These are phyloP conservation scores for Cladosporium phlei DNA, from an alignment of 2,329 filamentous ascomycete species.

Conservation along the genomic window DNA sequence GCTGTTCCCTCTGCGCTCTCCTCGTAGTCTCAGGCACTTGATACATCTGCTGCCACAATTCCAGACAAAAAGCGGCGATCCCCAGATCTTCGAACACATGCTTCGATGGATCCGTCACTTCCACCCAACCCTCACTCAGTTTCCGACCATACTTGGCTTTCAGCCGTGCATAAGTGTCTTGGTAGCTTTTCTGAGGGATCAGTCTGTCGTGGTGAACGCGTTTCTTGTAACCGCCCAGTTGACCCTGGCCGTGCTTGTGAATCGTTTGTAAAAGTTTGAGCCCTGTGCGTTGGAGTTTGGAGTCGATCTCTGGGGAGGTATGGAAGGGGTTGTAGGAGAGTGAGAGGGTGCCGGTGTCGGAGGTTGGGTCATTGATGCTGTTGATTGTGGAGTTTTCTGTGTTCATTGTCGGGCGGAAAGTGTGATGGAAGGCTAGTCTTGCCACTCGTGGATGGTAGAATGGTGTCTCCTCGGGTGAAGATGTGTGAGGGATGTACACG, in stretches of 20 bases:
- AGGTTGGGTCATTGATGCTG: conserved; percentile 18
- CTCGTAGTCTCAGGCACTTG: conserved; percentile 5
- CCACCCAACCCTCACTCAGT: conserved; percentile 73
- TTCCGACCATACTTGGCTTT: conserved; percentile 72
- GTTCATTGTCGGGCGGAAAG: conserved; percentile 42
- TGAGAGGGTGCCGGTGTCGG: conserved; percentile 40
- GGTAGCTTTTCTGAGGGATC: conserved; percentile 69
- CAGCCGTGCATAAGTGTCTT: conserved; percentile 74
- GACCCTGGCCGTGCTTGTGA: conserved; percentile 68
- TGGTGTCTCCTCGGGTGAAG: conserved; percentile 60
- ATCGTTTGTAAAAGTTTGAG: conserved; percentile 63
- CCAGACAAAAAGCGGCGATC: conserved; percentile 87
- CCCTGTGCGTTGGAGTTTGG: conserved; percentile 58
- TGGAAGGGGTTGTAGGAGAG: conserved; percentile 49
- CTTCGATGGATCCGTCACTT: conserved; percentile 80
- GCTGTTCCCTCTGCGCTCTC: neutral
- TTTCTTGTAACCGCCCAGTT: conserved; percentile 66
- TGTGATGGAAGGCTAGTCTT: conserved; percentile 71
- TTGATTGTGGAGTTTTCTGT: neutral
- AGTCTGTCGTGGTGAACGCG: conserved; percentile 78
- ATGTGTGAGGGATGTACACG: conserved; percentile 72
- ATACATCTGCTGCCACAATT: conserved; percentile 88
- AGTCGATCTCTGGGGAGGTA: conserved; percentile 13
- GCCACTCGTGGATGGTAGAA: conserved; percentile 82
- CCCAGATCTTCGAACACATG: conserved; percentile 92